phyloP scores from a whole-genome alignment of 1,284 basidiomycete genomes.

The Wolfiporia cocos region DNA sequence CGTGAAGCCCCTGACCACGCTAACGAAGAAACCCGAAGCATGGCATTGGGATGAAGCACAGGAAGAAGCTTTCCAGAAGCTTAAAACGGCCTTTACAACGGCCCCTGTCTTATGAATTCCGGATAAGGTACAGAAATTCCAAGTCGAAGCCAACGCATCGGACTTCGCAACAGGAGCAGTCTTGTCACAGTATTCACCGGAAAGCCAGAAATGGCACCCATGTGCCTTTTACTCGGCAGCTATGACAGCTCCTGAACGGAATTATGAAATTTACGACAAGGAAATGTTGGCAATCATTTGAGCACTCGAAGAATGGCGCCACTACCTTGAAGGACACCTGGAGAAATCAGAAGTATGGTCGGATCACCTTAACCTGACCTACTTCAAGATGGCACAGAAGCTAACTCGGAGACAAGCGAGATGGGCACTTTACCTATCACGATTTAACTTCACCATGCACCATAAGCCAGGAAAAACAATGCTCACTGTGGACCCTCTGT shows the following conservation, averaged over 20 bases:
- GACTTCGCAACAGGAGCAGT: background rate
- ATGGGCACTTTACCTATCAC: conserved; percentile 31
- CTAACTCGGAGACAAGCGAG: conserved; percentile 28
- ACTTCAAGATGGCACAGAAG: conserved; percentile 29
- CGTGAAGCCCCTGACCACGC: conserved; percentile 19
- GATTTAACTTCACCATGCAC: conserved; percentile 28
- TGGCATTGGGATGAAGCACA: conserved; percentile 1
- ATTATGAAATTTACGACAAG: conserved; percentile 24
- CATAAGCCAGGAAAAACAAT: conserved; percentile 27
- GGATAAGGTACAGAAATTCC: background rate
- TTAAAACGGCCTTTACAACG: background rate
- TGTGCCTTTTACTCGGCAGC: background rate
- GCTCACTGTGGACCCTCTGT: conserved; percentile 5
- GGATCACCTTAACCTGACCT: conserved; percentile 34
- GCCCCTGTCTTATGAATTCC: background rate
- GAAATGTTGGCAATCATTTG: conserved; percentile 19
- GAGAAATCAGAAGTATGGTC: conserved; percentile 27
- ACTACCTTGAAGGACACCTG: conserved; percentile 19
- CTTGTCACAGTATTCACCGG: background rate
- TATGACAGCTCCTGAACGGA: conserved; percentile 1
- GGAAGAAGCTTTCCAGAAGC: background rate
- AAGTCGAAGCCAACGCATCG: background rate
- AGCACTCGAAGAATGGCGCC: conserved; percentile 24
- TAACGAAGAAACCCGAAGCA: conserved; percentile 8
- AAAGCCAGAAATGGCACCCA: background rate